Conservation (phyloP, 306 rosid species). For the Castanea sativa region DNA sequence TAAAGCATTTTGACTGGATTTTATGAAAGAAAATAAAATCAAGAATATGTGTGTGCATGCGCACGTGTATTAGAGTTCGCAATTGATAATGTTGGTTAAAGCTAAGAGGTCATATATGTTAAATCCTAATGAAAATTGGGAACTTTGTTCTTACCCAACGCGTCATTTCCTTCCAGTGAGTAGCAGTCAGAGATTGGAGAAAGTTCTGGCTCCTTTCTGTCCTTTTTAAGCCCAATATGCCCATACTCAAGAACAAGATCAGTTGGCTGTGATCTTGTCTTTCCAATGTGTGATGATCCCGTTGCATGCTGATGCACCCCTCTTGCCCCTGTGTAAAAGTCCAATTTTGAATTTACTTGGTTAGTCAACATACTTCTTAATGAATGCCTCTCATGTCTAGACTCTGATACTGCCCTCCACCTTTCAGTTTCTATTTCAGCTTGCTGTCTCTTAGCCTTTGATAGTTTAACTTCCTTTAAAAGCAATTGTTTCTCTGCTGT, state of each 20-base stretch:
- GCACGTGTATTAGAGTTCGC: not conserved
- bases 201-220: conserved; percentile 35
- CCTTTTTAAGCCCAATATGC: conserved; percentile 20
- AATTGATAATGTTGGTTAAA: not conserved
- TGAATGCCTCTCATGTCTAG: conserved; percentile 74
- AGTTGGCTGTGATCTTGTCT: conserved; percentile 24
- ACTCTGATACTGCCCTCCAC: conserved; percentile 81
- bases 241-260: conserved; percentile 27
- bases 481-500: conserved; percentile 79
- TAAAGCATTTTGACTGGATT: not conserved
- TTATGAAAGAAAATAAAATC: not conserved
- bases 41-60: not conserved
- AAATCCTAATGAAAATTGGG: not conserved
- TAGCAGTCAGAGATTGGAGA: conserved; percentile 42
- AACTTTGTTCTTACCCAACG: conserved; percentile 48
- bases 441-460: conserved; percentile 86
- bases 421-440: conserved; percentile 79
- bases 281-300: conserved; percentile 47
- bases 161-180: conserved; percentile 47
- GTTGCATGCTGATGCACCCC: conserved; percentile 39
- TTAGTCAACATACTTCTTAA: conserved; percentile 68
- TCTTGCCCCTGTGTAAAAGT: conserved; percentile 45
- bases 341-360: conserved; percentile 51
- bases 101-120: not conserved
- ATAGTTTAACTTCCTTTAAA: conserved; percentile 74